Base-by-base conservation (phyloP, 106 monocot species). In the Chionographis japonica region DNA sequence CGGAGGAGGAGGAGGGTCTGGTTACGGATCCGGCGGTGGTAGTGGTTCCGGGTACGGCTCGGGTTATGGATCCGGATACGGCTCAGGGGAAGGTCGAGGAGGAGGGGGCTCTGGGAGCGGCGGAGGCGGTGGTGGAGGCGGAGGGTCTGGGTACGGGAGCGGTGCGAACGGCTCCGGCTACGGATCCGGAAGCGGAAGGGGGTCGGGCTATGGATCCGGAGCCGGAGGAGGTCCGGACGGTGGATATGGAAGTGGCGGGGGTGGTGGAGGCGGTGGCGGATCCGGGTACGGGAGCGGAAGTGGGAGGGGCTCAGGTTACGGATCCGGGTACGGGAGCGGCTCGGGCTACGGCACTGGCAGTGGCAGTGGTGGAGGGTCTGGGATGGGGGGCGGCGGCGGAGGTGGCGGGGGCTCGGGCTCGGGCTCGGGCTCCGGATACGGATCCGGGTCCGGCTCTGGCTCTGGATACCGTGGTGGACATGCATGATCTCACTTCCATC, bases 221-320 rank as follows among this genome's bases (percentile, higher is more conserved):
- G 16, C 43, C 46, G 18, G 8, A 13, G 36, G 27, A 11, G 12
- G 14, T n/a, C 52, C 12, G 20, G 35, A 3, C 16, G 13, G 18
- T 35, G 27, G 19, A 52, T 6, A 61, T 8, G 35, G 27, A 1
- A 27, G 27, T 1, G 27, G 27, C 27, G 78, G 72, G 15, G 72
- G 66, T 0, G 78, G 78, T 1, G 53, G 49, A 0, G 75, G 64
- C 6, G 76, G 76, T 9, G 41, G 20, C 8, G 76, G 75, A 41
- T 3, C 27, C 27, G 27, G 27, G 27, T 27, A 27, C 27, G 27
- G 27, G 1, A 27, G 27, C 27, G 27, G 27, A 27, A 27, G 27
- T 27, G 56, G 38, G 2, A 14, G 68, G 50, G 75, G 46, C 16
- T 35, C 27, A 3, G 46, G 62, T 14, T 62, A 12, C 8, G 71